Evolutionary conservation across 1,284 basidiomycete genomes (phyloP), one percentile per base, ranked within the genome.

Genomic region (Rhodotorula sp.): DNA sequence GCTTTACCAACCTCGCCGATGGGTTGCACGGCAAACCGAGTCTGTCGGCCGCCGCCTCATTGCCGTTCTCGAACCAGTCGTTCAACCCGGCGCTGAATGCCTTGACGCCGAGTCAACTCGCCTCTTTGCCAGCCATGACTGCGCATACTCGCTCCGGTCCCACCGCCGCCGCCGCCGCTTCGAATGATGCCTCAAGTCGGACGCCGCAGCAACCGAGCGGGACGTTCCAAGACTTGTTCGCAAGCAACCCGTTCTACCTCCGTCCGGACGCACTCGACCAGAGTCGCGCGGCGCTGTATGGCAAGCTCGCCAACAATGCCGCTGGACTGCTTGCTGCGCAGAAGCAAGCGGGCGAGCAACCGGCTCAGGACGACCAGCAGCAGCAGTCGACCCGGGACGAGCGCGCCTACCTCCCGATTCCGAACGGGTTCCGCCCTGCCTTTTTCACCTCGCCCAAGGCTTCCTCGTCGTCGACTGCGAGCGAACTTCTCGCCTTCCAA

Each of bases 21-120:
- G 69, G 71, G 3, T 52, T 71, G 26, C 65, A 67, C 18, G 43
- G 68, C 23, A 77, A 74, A 61, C 69, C 67, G 8, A 18, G 52
- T 15, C 12, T 43, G 10, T 23, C 57, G 34, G 39, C 39, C 10
- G 39, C 10, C 39, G 39, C 39, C 10, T 34, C 63, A 5, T 56
- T 46, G 60, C 58, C 49, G 31, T 67, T 64, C 68, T 46, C 67
- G 58, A 29, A 15, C 10, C 71, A 68, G 49, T 70, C 67, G 47
- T 76, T 79, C 68, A 78, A 78, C 70, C 78, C 78, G 14, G 72
- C 71, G 20, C 59, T 78, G 51, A 78, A 78, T 71, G 64, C 68
- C 29, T 67, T 79, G 51, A 56, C 62, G 12, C 49, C 62, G 20
- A 34, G 48, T 3, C 77, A 77, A 46, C 67, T 71, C 47, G 58